Conservation (phyloP, 2,329 filamentous ascomycete genomes). For the Emericellopsis cladophorae region DNA sequence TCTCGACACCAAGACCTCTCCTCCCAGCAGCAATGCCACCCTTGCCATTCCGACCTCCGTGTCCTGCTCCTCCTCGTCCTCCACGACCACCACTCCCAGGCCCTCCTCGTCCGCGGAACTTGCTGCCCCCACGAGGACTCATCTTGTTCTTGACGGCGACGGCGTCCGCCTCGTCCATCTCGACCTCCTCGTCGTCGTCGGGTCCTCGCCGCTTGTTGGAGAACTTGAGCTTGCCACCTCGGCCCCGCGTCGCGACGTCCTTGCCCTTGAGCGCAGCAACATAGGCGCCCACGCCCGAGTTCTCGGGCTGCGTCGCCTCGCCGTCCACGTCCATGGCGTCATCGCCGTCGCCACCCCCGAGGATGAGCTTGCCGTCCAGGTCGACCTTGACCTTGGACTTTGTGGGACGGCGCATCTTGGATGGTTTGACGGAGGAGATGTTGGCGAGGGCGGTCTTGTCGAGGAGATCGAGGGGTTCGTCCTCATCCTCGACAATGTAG, state of each 20-base stretch:
- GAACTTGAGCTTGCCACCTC: constrained; percentile 59
- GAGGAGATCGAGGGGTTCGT: constrained; percentile 88
- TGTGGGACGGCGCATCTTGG: constrained; percentile 44
- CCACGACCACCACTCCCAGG: constrained; percentile 19
- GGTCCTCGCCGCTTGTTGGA: constrained; percentile 42
- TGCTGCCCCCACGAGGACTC: constrained; percentile 18
- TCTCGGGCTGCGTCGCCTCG: constrained; percentile 41
- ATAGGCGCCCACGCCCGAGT: constrained; percentile 52
- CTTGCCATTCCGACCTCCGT: constrained; percentile 28
- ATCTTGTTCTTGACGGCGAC: constrained; percentile 38
- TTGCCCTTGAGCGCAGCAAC: constrained; percentile 57
- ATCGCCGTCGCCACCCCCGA: constrained; percentile 46
- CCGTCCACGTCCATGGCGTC: constrained; percentile 52
- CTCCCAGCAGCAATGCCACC: constrained; percentile 33
- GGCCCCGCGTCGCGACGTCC: constrained; percentile 50
- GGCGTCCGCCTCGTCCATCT: constrained; percentile 40
- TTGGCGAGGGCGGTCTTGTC: constrained; percentile 81
- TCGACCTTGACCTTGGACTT: constrained; percentile 55
- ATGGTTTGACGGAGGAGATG: constrained; percentile 82
- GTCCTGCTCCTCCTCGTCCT: constrained; percentile 12
- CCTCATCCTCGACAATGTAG: constrained; percentile 89
- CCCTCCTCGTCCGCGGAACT: constrained; percentile 17
- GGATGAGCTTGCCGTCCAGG: constrained; percentile 68
- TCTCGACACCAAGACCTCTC: constrained; percentile 37
- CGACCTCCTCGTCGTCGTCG: constrained; percentile 38